Conservation (phyloP, 257 asterid genomes). For the Striga asiatica region DNA sequence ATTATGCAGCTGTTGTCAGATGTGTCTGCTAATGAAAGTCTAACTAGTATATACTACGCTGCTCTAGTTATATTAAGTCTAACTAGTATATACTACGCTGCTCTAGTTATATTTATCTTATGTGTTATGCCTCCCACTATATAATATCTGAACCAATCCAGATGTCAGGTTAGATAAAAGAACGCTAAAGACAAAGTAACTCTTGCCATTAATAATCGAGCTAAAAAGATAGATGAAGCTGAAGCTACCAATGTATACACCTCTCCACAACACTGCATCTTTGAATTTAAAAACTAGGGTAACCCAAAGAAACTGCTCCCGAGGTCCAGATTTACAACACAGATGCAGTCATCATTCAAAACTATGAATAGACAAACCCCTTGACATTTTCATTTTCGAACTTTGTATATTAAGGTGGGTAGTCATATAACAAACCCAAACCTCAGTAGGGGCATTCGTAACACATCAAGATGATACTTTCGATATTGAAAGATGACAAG, state of each 20-base stretch:
- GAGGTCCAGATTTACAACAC: neutral
- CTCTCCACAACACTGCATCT: slow-evolving; percentile 12
- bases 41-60: too few species aligned
- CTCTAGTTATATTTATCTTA: too few species aligned
- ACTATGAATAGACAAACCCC: neutral
- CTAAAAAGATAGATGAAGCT: neutral
- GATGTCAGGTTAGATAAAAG: slow-evolving; percentile 7
- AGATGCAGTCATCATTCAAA: neutral
- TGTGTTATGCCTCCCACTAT: neutral
- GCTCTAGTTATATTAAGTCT: too few species aligned
- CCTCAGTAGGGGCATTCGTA: neutral
- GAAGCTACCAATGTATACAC: neutral
- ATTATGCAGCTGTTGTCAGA: neutral
- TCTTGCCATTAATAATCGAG: neutral
- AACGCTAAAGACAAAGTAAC: neutral
- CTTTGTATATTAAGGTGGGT: neutral
- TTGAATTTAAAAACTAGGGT: neutral
- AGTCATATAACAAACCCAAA: neutral
- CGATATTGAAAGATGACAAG: neutral
- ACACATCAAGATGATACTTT: neutral
- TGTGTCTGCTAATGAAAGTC: neutral
- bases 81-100: too few species aligned
- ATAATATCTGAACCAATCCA: slow-evolving; percentile 7
- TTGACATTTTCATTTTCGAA: neutral
- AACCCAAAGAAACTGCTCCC: neutral